Conservation (phyloP, 768 basidiomycete genomes). For the Gymnopilus junonius region DNA sequence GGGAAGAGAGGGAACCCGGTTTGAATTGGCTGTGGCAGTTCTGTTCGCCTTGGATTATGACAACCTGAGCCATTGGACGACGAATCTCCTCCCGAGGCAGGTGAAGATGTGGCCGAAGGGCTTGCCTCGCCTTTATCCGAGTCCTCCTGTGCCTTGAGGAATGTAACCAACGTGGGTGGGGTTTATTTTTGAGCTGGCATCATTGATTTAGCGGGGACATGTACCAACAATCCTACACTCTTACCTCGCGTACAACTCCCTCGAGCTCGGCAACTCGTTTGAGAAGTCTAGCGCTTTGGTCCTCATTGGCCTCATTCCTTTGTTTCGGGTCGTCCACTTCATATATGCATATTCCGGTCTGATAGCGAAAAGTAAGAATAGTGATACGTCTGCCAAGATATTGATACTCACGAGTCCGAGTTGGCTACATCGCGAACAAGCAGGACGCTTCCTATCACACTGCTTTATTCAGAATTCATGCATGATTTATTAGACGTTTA, state of each 20-base stretch:
- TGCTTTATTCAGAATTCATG: conserved; percentile 37
- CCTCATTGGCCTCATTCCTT: conserved; percentile 50
- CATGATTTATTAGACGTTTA: conserved; percentile 40
- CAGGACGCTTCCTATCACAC: conserved; percentile 56
- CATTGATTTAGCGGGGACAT: conserved; percentile 17
- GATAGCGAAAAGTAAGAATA: conserved; percentile 32
- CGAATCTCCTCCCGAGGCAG: conserved; percentile 32
- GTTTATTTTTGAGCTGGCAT: conserved; percentile 74
- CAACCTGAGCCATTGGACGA: conserved; percentile 27
- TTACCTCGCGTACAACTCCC: conserved; percentile 80
- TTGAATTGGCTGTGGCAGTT: not conserved
- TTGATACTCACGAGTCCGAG: conserved; percentile 46
- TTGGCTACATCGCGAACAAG: conserved; percentile 54
- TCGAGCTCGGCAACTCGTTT: conserved; percentile 83
- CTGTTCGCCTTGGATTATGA: conserved; percentile 27
- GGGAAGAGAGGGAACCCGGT: conserved; percentile 23
- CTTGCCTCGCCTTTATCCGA: conserved; percentile 40
- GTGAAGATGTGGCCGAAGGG: conserved; percentile 32
- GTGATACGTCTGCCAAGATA: not conserved
- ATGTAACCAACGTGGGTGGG: conserved; percentile 68
- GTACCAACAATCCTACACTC: not conserved
- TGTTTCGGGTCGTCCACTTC: conserved; percentile 79
- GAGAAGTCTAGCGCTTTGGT: conserved; percentile 69
- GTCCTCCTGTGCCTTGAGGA: conserved; percentile 45
- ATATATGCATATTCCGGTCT: conserved; percentile 86